phyloP scores from a whole-genome alignment of 1,139 yeast species.

The Hyphopichia wangnamkhiaoensis region DNA sequence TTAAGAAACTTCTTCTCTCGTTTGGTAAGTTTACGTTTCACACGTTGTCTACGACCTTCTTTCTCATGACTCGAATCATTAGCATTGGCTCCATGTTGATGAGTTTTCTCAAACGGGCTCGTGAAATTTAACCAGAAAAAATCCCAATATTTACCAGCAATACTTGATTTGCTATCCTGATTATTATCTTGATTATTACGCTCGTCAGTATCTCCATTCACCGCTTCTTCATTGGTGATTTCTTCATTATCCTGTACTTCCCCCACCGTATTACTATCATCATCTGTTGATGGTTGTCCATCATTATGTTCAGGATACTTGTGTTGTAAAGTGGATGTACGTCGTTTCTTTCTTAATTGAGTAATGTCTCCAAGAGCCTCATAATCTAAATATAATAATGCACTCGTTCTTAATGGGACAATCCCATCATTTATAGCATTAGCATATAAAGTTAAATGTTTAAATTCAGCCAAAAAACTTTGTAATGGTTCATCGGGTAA shows the following conservation, averaged over 20 bases:
- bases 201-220: neutral
- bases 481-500: slow-evolving; percentile 82
- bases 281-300: slow-evolving; percentile 5
- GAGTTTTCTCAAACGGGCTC: slow-evolving; percentile 3
- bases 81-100: neutral
- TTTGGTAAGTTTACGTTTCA: slow-evolving; percentile 15
- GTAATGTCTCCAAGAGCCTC: slow-evolving; percentile 41
- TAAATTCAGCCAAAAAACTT: slow-evolving; percentile 60
- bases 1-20: slow-evolving; percentile 24
- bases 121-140: slow-evolving; percentile 5
- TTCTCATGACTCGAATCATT: too few relatives aligned
- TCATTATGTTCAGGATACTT: slow-evolving; percentile 9
- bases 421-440: slow-evolving; percentile 90
- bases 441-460: slow-evolving; percentile 72
- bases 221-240: neutral
- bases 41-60: neutral
- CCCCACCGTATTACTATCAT: slow-evolving; percentile 4
- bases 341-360: slow-evolving; percentile 19
- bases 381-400: slow-evolving; percentile 51
- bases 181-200: slow-evolving; percentile 10
- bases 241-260: slow-evolving; percentile 2
- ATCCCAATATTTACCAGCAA: slow-evolving; percentile 6
- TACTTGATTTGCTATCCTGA: slow-evolving; percentile 7
- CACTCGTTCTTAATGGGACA: slow-evolving; percentile 74
- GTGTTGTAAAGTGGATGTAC: slow-evolving; percentile 1